Base-by-base conservation (phyloP, 768 basidiomycete species). In the Pleurotus sapidus region DNA sequence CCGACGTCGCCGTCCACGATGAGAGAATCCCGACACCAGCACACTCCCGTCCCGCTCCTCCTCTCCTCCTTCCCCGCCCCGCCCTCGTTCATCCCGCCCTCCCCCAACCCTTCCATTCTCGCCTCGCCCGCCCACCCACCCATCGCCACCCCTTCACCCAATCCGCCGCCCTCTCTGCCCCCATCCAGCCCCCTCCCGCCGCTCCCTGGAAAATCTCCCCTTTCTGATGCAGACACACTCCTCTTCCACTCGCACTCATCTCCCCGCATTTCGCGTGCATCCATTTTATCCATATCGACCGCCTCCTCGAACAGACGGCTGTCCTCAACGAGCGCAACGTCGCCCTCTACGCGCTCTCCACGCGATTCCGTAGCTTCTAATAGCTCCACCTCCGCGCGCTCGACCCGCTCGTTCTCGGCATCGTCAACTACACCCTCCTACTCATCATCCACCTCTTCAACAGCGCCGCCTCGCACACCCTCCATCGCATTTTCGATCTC, bases 51-150 rank as follows among this genome's bases (percentile, higher is more conserved):
- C 58, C 56, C 64, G 49, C 23, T 59, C 27, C 70, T 77, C 25
- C 67, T 79, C 54, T 72, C 77, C 59, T 67, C 74, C 2, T 77
- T 79, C 57, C 77, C 78, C 2, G 62, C 58, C 1, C 76, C 77
- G 14, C 78, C 79, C 0, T 71, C 76, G 0, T 73, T 75, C 45
- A 56, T 56, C 55, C 55, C 55, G 14, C 45, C 55, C 18, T 56
- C 55, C 8, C 55, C 54, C 54, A 42, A 46, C 54, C 54, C 46
- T 38, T 24, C 55, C 24, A 46, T 17, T 45, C n/a, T 45, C n/a
- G 6, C n/a, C 11, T 9, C 20, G n/a, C 8, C n/a, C 42, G 42
- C 42, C 9, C 30, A 34, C 9, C 30, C 30, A 34, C 30, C 30
- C 30, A 9, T 34, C 30, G 30, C 30, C 30, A 9, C 30, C 30